Percentiles rank a stretch among this genome's conserved stretches.
Conservation (phyloP, 1,284 basidiomycete genomes). For the Ganoderma lingzhi region DNA sequence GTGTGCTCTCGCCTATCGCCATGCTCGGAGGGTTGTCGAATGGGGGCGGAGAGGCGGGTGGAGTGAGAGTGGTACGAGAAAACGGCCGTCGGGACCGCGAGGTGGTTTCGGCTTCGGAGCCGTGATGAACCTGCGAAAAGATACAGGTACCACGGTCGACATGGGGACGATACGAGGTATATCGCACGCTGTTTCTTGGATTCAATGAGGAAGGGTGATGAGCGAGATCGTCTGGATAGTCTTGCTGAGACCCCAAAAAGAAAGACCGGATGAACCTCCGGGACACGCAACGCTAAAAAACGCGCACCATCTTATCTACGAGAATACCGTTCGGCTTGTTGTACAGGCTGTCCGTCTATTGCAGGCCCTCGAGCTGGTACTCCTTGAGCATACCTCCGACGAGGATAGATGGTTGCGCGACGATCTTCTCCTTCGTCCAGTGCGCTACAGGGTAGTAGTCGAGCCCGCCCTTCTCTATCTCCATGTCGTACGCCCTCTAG, state of each 20-base stretch:
- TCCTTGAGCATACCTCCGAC: constrained; percentile 90
- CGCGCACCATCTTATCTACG: constrained; percentile 95
- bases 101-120: too few species aligned
- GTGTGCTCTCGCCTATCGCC: too few species aligned
- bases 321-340: constrained; percentile 97
- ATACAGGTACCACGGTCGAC: constrained; percentile 86
- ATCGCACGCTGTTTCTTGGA: constrained; percentile 92
- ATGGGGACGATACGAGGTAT: constrained; percentile 96
- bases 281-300: too few species aligned
- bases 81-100: too few species aligned
- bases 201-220: constrained; percentile 94
- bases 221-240: constrained; percentile 97
- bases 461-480: constrained; percentile 79
- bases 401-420: constrained; percentile 85
- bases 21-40: too few species aligned
- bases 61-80: too few species aligned
- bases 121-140: too few species aligned
- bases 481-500: constrained; percentile 66
- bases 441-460: constrained; percentile 99
- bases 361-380: constrained; percentile 92
- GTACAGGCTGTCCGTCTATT: constrained; percentile 99
- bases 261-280: neutral
- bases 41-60: too few species aligned
- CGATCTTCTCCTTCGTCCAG: constrained; percentile 89
- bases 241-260: constrained; percentile 89